phyloP scores from a whole-genome alignment of 179 eudicot genomes.

The Beta macrorhiza region DNA sequence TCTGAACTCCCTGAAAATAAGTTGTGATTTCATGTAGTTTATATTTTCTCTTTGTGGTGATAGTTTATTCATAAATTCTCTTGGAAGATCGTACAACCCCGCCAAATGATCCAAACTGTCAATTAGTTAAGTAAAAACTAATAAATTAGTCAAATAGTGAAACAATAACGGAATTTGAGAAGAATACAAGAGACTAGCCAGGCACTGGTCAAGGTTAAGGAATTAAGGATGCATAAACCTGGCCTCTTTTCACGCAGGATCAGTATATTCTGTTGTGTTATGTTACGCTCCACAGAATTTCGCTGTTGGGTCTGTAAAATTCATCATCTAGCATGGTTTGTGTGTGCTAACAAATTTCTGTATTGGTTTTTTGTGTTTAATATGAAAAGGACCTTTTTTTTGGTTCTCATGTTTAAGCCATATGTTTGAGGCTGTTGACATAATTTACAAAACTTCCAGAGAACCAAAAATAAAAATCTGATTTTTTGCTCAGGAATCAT shows the following conservation, averaged over 20 bases:
- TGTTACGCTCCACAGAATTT: background rate
- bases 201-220: background rate
- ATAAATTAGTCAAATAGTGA: too few species aligned
- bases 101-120: too few species aligned
- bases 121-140: too few species aligned
- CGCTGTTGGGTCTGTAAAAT: background rate
- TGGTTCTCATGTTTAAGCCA: background rate
- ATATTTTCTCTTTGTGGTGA: too few species aligned
- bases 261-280: background rate
- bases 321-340: background rate
- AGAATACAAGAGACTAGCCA: too few species aligned
- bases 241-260: background rate
- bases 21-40: too few species aligned
- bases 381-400: background rate
- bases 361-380: background rate
- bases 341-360: background rate
- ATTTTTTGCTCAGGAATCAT: background rate
- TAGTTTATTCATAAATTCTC: too few species aligned
- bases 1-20: too few species aligned
- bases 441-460: background rate
- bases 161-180: too few species aligned
- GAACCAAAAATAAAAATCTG: background rate
- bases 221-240: background rate
- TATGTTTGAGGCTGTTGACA: background rate
- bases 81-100: too few species aligned